These are phyloP conservation scores for Rhynchospora breviuscula DNA, from an alignment of 176 grass and related monocot species.

Conservation along the genomic window DNA sequence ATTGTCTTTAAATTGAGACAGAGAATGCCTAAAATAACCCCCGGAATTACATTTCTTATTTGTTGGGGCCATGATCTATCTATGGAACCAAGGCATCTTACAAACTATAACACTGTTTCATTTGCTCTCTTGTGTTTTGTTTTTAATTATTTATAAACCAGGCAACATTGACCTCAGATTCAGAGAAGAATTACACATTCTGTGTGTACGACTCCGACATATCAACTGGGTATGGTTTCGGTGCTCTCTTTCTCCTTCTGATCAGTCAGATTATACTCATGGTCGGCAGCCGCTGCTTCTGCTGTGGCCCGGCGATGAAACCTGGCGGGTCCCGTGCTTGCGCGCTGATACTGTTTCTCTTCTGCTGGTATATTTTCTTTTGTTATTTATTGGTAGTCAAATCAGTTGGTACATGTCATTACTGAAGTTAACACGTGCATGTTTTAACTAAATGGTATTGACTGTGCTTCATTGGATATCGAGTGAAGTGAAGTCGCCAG, in stretches of 20 bases:
- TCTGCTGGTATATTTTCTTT: constrained; percentile 52
- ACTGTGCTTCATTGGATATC: background rate
- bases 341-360: constrained; percentile 65
- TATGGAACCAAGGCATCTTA: background rate
- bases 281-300: constrained; percentile 73
- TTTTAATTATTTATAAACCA: background rate
- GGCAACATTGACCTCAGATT: constrained; percentile 53
- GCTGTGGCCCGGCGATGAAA: constrained; percentile 71
- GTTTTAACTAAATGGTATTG: background rate
- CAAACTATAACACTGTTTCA: background rate
- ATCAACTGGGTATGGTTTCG: constrained; percentile 69
- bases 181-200: constrained; percentile 58
- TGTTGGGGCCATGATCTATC: background rate
- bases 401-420: background rate
- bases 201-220: constrained; percentile 88
- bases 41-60: background rate
- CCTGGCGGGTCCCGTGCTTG: constrained; percentile 70
- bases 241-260: constrained; percentile 66
- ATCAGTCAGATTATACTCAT: constrained; percentile 53
- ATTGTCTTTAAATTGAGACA: background rate
- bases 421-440: background rate
- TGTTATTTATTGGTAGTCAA: background rate
- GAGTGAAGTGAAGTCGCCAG: background rate
- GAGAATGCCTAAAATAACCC: background rate
- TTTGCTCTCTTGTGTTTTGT: background rate